Conservation (phyloP, 2,329 filamentous ascomycete species). For the Cytospora leucostoma region DNA sequence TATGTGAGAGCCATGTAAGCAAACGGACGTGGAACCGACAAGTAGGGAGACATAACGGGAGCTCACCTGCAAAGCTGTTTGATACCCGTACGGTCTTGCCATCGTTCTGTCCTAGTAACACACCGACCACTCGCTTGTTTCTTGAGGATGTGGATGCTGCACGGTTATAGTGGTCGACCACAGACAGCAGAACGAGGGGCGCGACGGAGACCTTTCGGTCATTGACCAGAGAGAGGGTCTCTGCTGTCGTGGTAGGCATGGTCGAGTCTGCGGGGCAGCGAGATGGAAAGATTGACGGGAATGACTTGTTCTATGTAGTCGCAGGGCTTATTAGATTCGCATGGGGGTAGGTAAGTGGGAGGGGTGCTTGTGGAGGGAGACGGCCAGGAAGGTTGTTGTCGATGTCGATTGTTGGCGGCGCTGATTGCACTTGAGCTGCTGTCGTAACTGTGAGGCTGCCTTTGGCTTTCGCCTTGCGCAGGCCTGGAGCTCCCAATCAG, state of each 20-base stretch:
- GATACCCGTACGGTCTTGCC: constrained; percentile 95
- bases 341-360: background rate
- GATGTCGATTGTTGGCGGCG: background rate
- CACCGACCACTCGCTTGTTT: constrained; percentile 87
- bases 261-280: constrained; percentile 37
- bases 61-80: constrained; percentile 94
- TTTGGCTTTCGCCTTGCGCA: constrained; percentile 4
- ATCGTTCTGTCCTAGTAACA: constrained; percentile 92
- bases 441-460: constrained; percentile 21
- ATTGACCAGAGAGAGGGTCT: constrained; percentile 85
- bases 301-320: constrained; percentile 27
- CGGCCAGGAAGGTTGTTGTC: background rate
- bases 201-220: constrained; percentile 95
- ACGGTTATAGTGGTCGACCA: constrained; percentile 97
- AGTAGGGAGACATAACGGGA: constrained; percentile 8
- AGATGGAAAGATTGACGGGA: constrained; percentile 20
- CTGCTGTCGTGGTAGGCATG: constrained; percentile 96
- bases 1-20: constrained; percentile 26
- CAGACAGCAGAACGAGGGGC: constrained; percentile 94
- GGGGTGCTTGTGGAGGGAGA: background rate
- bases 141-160: constrained; percentile 82
- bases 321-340: constrained; percentile 8
- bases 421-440: constrained; percentile 1
- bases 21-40: constrained; percentile 5
- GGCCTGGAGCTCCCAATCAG: background rate